Base-by-base conservation (phyloP, 352 stramenopile genomes). In the Phytopythium sindhum region DNA sequence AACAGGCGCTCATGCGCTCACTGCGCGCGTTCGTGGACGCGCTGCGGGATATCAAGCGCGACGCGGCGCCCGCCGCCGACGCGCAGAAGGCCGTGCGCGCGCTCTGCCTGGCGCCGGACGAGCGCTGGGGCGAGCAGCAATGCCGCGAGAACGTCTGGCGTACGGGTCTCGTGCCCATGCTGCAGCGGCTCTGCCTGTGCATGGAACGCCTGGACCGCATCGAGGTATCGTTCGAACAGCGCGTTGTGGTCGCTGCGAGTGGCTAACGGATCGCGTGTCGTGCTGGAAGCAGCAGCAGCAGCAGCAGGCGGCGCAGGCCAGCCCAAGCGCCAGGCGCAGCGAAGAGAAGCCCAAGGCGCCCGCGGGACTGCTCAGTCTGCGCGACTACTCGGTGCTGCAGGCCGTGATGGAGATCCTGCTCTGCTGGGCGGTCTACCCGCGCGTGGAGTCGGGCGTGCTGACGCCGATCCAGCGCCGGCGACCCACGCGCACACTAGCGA, bases 371-470 rank as follows among this genome's bases (percentile, higher is more conserved):
- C 69, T 96, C 31, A 96, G 87, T 75, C 69, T 96, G 35, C 80
- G 85, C 3, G 87, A 96, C 66, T 94, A 93, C 76, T 90, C 85
- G 23, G 75, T 87, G 57, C 73, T 96, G 29, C 87, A 96, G 67
- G 85, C 87, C 3, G 82, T 80, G 14, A 63, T 93, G 19, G 87
- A 96, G 62, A 58, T 94, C 14, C 72, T 93, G 28, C 81, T 91
- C 56, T 88, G 77, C 33, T 96, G 87, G 87, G 71, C 72, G 21
- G 75, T 71, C 31, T 75, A 86, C 53, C 83, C 81, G 54, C 69
- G 65, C 21, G 77, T 91, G 23, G 77, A 80, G 54, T 26, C 65
- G 19, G 84, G 81, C 1, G 62, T 93, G 17, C 37, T 95, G 12
- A 62, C 84, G 48, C 64, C 81, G 12, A 71, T 93, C 31, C 81